Conservation (phyloP, 148 eudicot species). For the Chenopodium berlandieri region DNA sequence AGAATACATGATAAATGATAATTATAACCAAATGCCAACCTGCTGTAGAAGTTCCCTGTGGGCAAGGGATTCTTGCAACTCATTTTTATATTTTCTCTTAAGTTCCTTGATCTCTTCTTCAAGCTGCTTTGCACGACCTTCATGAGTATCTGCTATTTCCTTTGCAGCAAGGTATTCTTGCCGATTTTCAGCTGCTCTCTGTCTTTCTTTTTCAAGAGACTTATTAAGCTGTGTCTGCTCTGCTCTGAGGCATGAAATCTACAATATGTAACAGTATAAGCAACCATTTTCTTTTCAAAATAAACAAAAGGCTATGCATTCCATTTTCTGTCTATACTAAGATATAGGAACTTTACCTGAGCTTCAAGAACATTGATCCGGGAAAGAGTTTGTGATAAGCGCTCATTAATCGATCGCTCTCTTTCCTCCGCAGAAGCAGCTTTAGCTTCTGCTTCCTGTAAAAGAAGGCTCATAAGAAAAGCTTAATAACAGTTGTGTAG, state of each 20-base stretch:
- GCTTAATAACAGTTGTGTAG: neutral
- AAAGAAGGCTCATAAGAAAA: constrained; percentile 16
- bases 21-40: constrained; percentile 40
- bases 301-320: neutral
- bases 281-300: neutral
- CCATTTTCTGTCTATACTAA: constrained; percentile 11
- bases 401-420: constrained; percentile 86
- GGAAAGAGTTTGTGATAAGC: constrained; percentile 90
- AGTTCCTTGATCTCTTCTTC: constrained; percentile 83
- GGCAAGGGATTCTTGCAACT: constrained; percentile 71
- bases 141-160: constrained; percentile 89
- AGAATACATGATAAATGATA: constrained; percentile 15
- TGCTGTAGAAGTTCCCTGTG: constrained; percentile 82
- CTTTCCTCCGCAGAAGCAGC: constrained; percentile 92
- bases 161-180: constrained; percentile 90
- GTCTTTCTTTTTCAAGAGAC: constrained; percentile 97
- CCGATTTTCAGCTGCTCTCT: constrained; percentile 87
- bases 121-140: constrained; percentile 76
- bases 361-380: constrained; percentile 96
- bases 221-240: constrained; percentile 88
- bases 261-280: constrained; percentile 36
- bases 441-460: constrained; percentile 96
- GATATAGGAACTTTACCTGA: constrained; percentile 52
- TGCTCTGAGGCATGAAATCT: constrained; percentile 94
- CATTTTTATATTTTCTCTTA: constrained; percentile 81